Evolutionary conservation across 129 eudicot species (phyloP), one percentile per base, ranked within the genome.

Genomic region (Oenanthe sinensis): DNA sequence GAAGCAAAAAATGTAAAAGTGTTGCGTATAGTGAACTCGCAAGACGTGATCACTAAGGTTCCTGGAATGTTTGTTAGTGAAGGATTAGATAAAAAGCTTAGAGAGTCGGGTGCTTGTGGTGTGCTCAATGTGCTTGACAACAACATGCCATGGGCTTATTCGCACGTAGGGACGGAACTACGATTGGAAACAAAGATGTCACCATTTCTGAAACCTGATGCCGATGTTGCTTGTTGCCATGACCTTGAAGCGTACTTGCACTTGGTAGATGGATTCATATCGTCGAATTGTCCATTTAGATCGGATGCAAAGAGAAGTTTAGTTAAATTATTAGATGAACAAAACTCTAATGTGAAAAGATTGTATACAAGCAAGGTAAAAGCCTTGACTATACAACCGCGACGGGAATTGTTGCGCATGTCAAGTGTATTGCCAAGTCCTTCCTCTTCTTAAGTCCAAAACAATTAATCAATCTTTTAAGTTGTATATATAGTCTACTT

Each of bases 51-150:
- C 81, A 95, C 98, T 0, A 84, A 90, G 13, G 97, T 95, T 19
- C 98, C 98, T 3, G 98, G 98, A 2, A 95, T 91, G 96, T 90
- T 94, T 79, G 96, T 94, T 22, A 94, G 96, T 40, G 98, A 94
- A 75, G 89, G 77, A 45, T 79, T 91, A 2, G 98, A 94, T 77
- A 86, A 84, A 77, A 91, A 82, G 82, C 72, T 91, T 40, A 77
- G 92, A 63, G 85, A 81, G 22, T 60, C 88, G 4, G 36, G 79
- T 2, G 91, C 79, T 0, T 85, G 80, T 9, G 83, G 83, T n/a
- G 54, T 89, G 40, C 85, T 94, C 6, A 80, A 91, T 71, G 54
- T 76, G 78, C 89, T 94, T 1, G 98, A 94, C 49, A 83, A 88
- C 74, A 90, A 74, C 82, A 84, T 94, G 92, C 97, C 98, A 40